Evolutionary conservation across 768 basidiomycete species (phyloP), one percentile per base, ranked within the genome.

Genomic region (Suillus luteus): DNA sequence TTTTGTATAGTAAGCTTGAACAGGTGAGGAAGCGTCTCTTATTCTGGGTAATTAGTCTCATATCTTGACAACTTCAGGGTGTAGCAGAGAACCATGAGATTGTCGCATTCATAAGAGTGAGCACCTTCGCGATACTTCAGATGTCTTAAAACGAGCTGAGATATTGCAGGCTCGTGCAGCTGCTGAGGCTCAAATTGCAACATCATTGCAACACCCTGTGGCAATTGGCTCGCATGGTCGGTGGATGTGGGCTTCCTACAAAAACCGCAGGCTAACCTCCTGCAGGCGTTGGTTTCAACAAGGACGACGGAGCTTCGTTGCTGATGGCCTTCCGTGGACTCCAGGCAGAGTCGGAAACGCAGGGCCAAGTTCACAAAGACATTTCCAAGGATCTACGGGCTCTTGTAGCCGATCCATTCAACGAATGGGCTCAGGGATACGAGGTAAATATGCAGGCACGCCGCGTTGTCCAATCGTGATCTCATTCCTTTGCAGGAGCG

Each of bases 271-370:
- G 33, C 66, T 57, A 62, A 60, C 65, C 48, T 58, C 59, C 37
- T 63, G 22, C 66, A 88, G 87, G 82, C 65, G 79, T 81, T 8
- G 92, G 89, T 35, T 95, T 93, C 69, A 78, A 79, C 63, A 83
- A 81, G n/a, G 93, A 95, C 70, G 93, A 94, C 65, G 93, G 93
- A 10, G 93, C 93, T 22, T 92, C 93, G 1, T 78, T 95, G 15
- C 82, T 90, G 49, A 85, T 90, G 78, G 84, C 91, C 1, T 92
- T 95, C 74, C 87, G 86, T 15, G 91, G 92, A 17, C 82, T 95
- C 43, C 91, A 93, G 70, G 81, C 82, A 65, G 92, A 95, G 75
- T 86, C 90, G 9, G 71, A 73, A 12, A 76, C 79, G 15, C 90
- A 96, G 69, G 94, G 91, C n/a, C 83, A 87, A 69, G 83, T 85